Percentiles rank a stretch among this genome's conserved stretches.
phyloP scores from a whole-genome alignment of 441 rosid genomes.

The Jatropha podagrica region DNA sequence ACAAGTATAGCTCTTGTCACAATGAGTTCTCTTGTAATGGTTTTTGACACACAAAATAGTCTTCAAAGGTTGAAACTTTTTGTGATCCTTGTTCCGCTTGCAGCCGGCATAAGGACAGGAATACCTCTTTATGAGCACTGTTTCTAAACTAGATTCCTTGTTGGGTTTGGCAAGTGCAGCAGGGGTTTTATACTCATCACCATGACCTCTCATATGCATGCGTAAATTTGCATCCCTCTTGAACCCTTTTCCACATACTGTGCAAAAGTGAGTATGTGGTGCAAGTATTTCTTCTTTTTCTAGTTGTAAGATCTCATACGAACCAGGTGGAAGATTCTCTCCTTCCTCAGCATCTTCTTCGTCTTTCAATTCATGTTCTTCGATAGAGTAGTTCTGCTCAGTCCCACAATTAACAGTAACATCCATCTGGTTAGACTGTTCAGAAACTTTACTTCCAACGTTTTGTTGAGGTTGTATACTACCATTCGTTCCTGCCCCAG shows the following conservation, averaged over 20 bases:
- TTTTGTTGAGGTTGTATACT: conserved; percentile 37
- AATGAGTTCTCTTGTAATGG: conserved; percentile 94
- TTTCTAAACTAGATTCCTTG: conserved; percentile 64
- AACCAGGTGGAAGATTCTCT: conserved; percentile 85
- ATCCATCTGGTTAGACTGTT: conserved; percentile 45
- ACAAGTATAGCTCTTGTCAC: conserved; percentile 87
- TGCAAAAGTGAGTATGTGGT: conserved; percentile 94
- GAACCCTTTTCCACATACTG: conserved; percentile 89
- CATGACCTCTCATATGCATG: conserved; percentile 99
- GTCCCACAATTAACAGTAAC: conserved; percentile 27
- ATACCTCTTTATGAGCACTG: conserved; percentile 75
- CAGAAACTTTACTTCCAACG: conserved; percentile 37
- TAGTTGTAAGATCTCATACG: conserved; percentile 83
- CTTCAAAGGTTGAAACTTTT: conserved; percentile 91
- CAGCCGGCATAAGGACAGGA: conserved; percentile 91
- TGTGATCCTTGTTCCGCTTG: conserved; percentile 96
- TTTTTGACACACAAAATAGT: conserved; percentile 86
- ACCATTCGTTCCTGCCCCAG: conserved; percentile 36
- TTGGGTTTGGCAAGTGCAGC: conserved; percentile 89
- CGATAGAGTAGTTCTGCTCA: conserved; percentile 49
- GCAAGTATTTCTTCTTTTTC: conserved; percentile 97
- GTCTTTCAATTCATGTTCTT: conserved; percentile 78
- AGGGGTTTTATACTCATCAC: conserved; percentile 91
- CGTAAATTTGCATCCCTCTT: conserved; percentile 91
- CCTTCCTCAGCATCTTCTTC: conserved; percentile 92